Evolutionary conservation across 2,329 filamentous ascomycete species (phyloP).

Genomic region (Huntiella savannae): DNA sequence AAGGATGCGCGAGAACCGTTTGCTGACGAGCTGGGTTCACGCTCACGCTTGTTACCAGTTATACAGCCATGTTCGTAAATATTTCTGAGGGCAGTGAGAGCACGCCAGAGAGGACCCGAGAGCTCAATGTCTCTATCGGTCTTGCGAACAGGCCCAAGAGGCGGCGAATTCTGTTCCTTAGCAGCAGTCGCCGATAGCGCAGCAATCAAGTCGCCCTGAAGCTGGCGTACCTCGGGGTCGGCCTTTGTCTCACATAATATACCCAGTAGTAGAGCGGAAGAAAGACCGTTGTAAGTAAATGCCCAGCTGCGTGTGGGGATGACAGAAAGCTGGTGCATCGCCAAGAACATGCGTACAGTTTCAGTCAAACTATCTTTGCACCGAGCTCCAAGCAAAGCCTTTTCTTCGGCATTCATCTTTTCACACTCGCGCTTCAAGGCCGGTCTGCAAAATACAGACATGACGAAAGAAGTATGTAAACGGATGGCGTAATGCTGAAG

Average conservation of each 20-base stretch:
- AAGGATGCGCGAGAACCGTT: slow-evolving; percentile 28
- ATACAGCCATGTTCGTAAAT: slow-evolving; percentile 48
- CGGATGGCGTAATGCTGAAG: slow-evolving; percentile 45
- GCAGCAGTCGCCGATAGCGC: slow-evolving; percentile 45
- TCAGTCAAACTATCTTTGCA: slow-evolving; percentile 45
- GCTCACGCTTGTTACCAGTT: slow-evolving; percentile 32
- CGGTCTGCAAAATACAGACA: slow-evolving; percentile 45
- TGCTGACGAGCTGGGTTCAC: slow-evolving; percentile 25
- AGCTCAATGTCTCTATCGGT: slow-evolving; percentile 43
- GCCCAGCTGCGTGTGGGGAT: slow-evolving; percentile 50
- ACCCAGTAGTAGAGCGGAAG: slow-evolving; percentile 43
- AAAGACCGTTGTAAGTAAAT: slow-evolving; percentile 48
- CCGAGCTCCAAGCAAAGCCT: slow-evolving; percentile 33
- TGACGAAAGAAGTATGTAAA: slow-evolving; percentile 46
- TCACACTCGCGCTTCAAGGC: slow-evolving; percentile 35
- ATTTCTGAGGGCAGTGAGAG: slow-evolving; percentile 40
- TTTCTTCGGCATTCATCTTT: slow-evolving; percentile 31
- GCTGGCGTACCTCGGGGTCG: slow-evolving; percentile 41
- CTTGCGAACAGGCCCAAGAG: slow-evolving; percentile 29
- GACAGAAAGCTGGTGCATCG: slow-evolving; percentile 48
- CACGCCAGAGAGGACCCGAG: slow-evolving; percentile 40
- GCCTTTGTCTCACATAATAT: slow-evolving; percentile 44
- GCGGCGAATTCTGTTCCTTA: slow-evolving; percentile 37
- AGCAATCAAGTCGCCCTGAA: slow-evolving; percentile 44
- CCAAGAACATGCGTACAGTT: slow-evolving; percentile 48